Evolutionary conservation across 768 basidiomycete genomes (phyloP).

Genomic region (Clavulina sp.): DNA sequence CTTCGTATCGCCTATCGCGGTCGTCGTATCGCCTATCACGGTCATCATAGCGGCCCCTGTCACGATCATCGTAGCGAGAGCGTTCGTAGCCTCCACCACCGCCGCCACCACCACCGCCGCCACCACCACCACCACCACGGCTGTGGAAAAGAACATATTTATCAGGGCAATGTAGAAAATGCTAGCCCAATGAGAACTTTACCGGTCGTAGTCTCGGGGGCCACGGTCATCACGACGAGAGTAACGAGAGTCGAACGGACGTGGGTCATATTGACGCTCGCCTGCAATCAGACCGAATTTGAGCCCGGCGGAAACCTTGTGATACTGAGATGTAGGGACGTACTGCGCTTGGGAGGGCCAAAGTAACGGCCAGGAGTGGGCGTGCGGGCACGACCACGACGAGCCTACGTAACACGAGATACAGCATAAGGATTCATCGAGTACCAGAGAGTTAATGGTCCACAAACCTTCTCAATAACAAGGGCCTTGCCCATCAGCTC

Average conservation of each 20-base stretch:
- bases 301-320: background rate
- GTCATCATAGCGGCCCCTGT: slow-evolving; percentile 10
- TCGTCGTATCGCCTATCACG: slow-evolving; percentile 16
- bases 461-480: slow-evolving; percentile 66
- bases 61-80: slow-evolving; percentile 13
- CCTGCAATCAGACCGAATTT: slow-evolving; percentile 23
- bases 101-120: slow-evolving; percentile 17
- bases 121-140: slow-evolving; percentile 18
- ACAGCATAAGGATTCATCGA: background rate
- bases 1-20: slow-evolving; percentile 23
- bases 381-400: slow-evolving; percentile 74
- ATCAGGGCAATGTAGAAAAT: background rate
- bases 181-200: background rate
- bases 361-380: slow-evolving; percentile 93
- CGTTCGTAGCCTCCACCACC: slow-evolving; percentile 24
- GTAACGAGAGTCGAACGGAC: slow-evolving; percentile 83
- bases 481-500: slow-evolving; percentile 78
- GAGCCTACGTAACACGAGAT: slow-evolving; percentile 35
- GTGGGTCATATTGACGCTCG: slow-evolving; percentile 79
- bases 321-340: slow-evolving; percentile 41
- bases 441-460: slow-evolving; percentile 5
- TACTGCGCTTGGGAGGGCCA: slow-evolving; percentile 71
- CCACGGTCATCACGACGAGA: slow-evolving; percentile 23
- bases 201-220: slow-evolving; percentile 9
- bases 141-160: slow-evolving; percentile 31